These are phyloP conservation scores for Candida krabiensis DNA, from an alignment of 805 yeast genomes.

Conservation along the genomic window DNA sequence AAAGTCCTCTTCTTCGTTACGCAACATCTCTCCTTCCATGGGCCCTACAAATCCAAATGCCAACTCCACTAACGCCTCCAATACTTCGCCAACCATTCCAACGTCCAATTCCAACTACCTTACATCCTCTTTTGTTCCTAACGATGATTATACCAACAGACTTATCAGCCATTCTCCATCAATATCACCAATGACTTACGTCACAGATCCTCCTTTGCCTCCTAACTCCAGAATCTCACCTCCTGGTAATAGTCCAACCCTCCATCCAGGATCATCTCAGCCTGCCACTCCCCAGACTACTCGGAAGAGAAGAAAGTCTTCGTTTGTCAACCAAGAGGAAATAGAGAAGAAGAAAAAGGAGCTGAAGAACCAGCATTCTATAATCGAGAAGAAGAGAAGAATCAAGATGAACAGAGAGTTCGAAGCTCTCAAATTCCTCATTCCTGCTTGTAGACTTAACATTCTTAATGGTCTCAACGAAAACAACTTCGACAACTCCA, in stretches of 20 bases:
- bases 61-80: conserved; percentile 5
- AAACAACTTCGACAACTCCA: conserved; percentile 31
- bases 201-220: conserved; percentile 20
- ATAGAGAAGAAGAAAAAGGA: conserved; percentile 45
- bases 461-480: conserved; percentile 29
- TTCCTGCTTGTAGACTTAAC: conserved; percentile 73
- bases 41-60: conserved; percentile 6
- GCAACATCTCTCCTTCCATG: conserved; percentile 5
- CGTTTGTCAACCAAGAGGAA: conserved; percentile 27
- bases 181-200: conserved; percentile 32
- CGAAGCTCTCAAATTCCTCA: conserved; percentile 72
- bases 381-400: conserved; percentile 77
- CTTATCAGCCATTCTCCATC: conserved; percentile 32
- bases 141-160: conserved; percentile 25
- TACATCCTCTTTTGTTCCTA: conserved; percentile 31
- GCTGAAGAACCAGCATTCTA: conserved; percentile 64
- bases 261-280: not conserved
- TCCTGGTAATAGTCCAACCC: not conserved
- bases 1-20: conserved; percentile 17
- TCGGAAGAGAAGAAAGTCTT: conserved; percentile 29
- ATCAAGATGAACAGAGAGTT: conserved; percentile 80
- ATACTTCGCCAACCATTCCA: conserved; percentile 6
- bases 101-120: conserved; percentile 26
- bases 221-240: not conserved
- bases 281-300: conserved; percentile 3